These are phyloP conservation scores for Penicillium sp. DNA, from an alignment of 2,329 filamentous ascomycete species.

Conservation along the genomic window DNA sequence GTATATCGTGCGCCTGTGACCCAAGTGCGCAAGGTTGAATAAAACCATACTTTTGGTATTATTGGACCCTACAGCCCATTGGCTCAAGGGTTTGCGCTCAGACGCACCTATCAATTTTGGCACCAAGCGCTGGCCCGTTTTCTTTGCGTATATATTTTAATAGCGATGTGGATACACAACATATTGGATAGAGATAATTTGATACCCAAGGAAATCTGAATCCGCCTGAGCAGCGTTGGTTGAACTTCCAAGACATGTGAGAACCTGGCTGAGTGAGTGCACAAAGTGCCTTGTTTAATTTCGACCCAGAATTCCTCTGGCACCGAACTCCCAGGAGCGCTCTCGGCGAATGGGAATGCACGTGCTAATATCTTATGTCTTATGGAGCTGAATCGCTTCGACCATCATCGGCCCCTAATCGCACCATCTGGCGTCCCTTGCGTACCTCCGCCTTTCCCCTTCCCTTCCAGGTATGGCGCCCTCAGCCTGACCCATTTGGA, in stretches of 20 bases:
- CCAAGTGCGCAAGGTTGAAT: slow-evolving; percentile 19
- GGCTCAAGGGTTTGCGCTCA: background rate
- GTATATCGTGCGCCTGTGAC: slow-evolving; percentile 23
- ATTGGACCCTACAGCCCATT: background rate
- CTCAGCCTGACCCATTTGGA: too few relatives aligned
- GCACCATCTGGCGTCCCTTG: too few relatives aligned
- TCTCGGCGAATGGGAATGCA: too few relatives aligned
- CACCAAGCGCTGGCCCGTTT: background rate
- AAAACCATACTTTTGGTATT: background rate
- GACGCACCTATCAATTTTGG: background rate
- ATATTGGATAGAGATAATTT: background rate
- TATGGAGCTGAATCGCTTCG: too few relatives aligned
- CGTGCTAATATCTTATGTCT: too few relatives aligned
- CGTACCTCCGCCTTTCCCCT: too few relatives aligned
- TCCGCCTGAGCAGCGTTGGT: background rate
- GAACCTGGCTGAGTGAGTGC: too few relatives aligned
- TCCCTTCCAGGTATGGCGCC: too few relatives aligned
- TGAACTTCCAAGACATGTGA: background rate
- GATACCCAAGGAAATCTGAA: background rate
- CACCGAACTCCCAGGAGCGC: too few relatives aligned
- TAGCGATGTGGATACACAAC: slow-evolving; percentile 1
- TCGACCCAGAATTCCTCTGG: too few relatives aligned
- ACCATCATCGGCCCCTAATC: too few relatives aligned
- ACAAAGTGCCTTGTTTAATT: too few relatives aligned
- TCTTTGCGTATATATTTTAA: slow-evolving; percentile 5